Conservation (phyloP, 2,329 filamentous ascomycete genomes). For the Colletotrichum destructivum region DNA sequence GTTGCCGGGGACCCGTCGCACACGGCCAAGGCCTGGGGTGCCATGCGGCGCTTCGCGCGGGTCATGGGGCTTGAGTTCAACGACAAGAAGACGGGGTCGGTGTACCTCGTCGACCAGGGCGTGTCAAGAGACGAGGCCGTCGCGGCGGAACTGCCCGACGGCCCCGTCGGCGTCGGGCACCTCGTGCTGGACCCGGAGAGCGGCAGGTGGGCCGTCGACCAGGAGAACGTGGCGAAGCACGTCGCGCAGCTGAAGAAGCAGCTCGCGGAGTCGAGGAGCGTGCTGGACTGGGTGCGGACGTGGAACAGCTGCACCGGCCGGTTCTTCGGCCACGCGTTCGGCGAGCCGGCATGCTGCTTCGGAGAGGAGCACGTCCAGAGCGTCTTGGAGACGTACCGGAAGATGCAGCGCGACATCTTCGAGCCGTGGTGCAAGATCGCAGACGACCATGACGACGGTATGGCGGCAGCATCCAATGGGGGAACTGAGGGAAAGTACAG, state of each 20-base stretch:
- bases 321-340: conserved; percentile 64
- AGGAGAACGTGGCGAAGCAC: conserved; percentile 66
- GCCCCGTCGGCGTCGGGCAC: conserved; percentile 70
- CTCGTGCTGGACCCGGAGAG: conserved; percentile 61
- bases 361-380: conserved; percentile 60
- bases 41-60: conserved; percentile 57
- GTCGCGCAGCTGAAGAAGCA: conserved; percentile 69
- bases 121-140: conserved; percentile 41
- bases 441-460: too few relatives aligned
- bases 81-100: conserved; percentile 56
- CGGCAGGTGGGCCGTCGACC: conserved; percentile 68
- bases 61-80: conserved; percentile 57
- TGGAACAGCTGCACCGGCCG: conserved; percentile 64
- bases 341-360: conserved; percentile 61
- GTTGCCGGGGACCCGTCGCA: conserved; percentile 54
- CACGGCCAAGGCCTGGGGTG: conserved; percentile 59
- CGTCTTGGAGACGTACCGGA: conserved; percentile 58
- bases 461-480: too few relatives aligned
- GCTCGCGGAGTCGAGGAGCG: conserved; percentile 65
- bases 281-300: conserved; percentile 57
- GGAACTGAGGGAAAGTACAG: conserved; percentile 20
- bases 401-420: conserved; percentile 59
- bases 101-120: conserved; percentile 49
- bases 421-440: not conserved
- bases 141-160: conserved; percentile 59